Evolutionary conservation across 2,329 filamentous ascomycete species (phyloP), one percentile per base, ranked within the genome.

Genomic region (Diaporthe citrichinensis): DNA sequence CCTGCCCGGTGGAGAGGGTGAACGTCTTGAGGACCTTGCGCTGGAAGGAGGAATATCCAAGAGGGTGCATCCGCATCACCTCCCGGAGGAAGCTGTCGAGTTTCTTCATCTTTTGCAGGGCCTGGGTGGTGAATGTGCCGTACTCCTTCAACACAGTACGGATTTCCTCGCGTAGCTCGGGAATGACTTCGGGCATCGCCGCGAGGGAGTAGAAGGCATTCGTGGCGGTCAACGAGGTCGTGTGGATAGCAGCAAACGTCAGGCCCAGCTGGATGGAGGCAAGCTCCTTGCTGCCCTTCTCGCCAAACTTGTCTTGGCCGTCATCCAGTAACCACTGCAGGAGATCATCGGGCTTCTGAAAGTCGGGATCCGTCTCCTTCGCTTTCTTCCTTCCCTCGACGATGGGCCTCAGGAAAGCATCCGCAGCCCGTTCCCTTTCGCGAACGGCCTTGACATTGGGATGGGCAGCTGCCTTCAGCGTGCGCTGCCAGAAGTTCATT

Each of bases 191-290:
- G 0, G 89, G 89, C 77, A 84, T 81, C 9, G 87, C 84, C 0
- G 86, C 86, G 4, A 92, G 80, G 74, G 89, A 87, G 78, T 88
- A 90, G 65, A 92, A 84, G 7, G 86, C 85, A 31, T 84, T 90
- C 2, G 86, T 88, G 0, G 85, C 78, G 0, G 86, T 83, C 61
- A 87, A 79, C 0, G 86, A 85, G 0, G 88, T 90, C 0, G 88
- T 89, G 75, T 89, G 87, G 39, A 91, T 90, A 2, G 88, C 86
- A 0, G 88, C 88, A 71, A 89, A 87, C 55, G 83, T 85, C 12
- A 90, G 78, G 0, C 81, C 80, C 4, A 89, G 82, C 79, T 89
- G 84, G 15, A 86, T 80, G 53, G 81, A 82, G 4, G 87, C 84
- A 20, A 88, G 79, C 53, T 84, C 81, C 59, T 82, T 80, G 74